Conservation (phyloP, 148 eudicot genomes). For the Polygonum maritimum region DNA sequence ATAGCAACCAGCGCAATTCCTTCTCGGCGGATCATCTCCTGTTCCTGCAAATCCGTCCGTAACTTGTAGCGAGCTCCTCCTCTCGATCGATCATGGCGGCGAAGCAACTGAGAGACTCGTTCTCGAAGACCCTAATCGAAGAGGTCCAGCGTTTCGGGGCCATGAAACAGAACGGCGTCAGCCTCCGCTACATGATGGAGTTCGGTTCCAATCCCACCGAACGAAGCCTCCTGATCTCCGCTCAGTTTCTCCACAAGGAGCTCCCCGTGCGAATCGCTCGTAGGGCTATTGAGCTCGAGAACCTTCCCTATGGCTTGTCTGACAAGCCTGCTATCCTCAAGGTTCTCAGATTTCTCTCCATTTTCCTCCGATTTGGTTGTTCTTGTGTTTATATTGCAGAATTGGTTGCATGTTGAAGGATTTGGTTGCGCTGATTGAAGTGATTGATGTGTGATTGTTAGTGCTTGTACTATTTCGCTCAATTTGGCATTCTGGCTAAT, state of each 20-base stretch:
- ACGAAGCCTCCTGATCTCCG: constrained; percentile 52
- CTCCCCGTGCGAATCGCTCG: constrained; percentile 77
- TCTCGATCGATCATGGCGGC: constrained; percentile 46
- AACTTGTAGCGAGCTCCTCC: not conserved
- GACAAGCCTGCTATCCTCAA: constrained; percentile 70
- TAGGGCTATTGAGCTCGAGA: constrained; percentile 64
- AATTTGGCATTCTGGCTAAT: not conserved
- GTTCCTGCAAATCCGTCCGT: not conserved
- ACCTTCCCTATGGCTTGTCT: constrained; percentile 83
- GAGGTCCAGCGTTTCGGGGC: constrained; percentile 70
- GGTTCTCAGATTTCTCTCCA: constrained; percentile 24
- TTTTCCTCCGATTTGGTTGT: not conserved
- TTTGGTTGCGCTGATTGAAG: not conserved
- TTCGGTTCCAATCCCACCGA: constrained; percentile 67
- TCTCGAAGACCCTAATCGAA: constrained; percentile 45
- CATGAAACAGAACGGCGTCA: constrained; percentile 75
- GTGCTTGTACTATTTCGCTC: not conserved
- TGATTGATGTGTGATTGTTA: not conserved
- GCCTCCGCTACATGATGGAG: constrained; percentile 85
- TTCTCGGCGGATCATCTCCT: not conserved
- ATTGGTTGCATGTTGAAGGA: not conserved
- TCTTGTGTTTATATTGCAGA: not conserved
- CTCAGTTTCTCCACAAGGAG: constrained; percentile 88
- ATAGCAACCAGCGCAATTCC: not conserved
- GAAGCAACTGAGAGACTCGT: constrained; percentile 34